Evolutionary conservation across 768 basidiomycete species (phyloP), one percentile per base, ranked within the genome.

Genomic region (Terana coerulea): DNA sequence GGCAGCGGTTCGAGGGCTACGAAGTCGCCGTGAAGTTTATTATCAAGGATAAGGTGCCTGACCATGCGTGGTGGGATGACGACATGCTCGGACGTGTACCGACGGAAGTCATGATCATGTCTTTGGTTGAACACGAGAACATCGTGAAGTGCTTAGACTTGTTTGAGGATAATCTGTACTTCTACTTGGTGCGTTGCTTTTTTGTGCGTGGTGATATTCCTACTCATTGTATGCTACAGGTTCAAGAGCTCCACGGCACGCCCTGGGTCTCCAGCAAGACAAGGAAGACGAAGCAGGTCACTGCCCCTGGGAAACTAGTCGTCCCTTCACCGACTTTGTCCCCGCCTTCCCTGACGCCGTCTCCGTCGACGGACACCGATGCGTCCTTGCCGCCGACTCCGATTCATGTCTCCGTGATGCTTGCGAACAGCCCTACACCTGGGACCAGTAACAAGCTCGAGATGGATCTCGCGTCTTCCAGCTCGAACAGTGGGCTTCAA

Each of bases 11-110:
- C 26, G 75, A 78, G 40, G 75, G 75, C 0, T 67, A 72, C 51
- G 88, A 93, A 64, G 93, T 94, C 47, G 94, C 94, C 0, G 88
- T 97, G 68, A 98, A 98, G 70, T 97, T 98, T 67, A 93, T 98
- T 63, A 81, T 88, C 72, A 94, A 91, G 67, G 77, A 73, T 46
- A 78, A 81, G 54, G 75, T 84, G 1, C 79, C 79, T 0, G 75
- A 75, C 15, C 75, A 77, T 54, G 77, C 77, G 29, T 81, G 83
- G 84, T 80, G 79, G 69, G 69, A 83, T 46, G 82, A 90, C 64
- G 75, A 81, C 44, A 64, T 69, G 19, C 67, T 78, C 46, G 82
- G 86, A 22, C 75, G 73, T 50, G 68, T 95, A 24, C 95, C 95
- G 5, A 80, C 84, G 28, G 95, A 98, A 69, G 80, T 92, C 31